phyloP scores from a whole-genome alignment of 2,329 filamentous ascomycete genomes.

The Thelonectria olida region DNA sequence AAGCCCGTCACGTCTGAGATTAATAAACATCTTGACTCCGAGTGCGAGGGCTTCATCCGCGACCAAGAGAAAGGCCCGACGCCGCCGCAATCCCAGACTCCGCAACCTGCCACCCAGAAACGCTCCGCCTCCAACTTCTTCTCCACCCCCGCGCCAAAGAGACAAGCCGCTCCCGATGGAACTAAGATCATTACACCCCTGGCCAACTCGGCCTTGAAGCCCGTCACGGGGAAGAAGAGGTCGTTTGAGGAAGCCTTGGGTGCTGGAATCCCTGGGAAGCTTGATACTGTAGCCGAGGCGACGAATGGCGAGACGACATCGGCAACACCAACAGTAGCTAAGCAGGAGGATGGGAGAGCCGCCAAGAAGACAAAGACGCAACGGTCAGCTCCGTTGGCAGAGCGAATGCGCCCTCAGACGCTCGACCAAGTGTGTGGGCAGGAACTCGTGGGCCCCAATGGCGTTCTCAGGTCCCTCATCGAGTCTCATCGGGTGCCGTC shows the following conservation, averaged over 20 bases:
- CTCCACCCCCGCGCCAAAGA: conserved; percentile 67
- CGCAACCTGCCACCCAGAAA: conserved; percentile 56
- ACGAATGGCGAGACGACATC: conserved; percentile 17
- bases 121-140: conserved; percentile 68
- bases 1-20: conserved; percentile 80
- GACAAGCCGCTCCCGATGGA: conserved; percentile 50
- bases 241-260: conserved; percentile 65
- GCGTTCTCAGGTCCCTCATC: conserved; percentile 87
- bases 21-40: conserved; percentile 90
- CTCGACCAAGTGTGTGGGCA: conserved; percentile 92
- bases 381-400: conserved; percentile 84
- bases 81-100: conserved; percentile 44
- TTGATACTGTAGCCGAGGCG: conserved; percentile 6
- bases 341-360: conserved; percentile 49
- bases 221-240: conserved; percentile 57
- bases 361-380: conserved; percentile 75
- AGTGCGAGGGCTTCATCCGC: conserved; percentile 74
- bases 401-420: conserved; percentile 87
- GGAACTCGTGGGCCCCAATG: conserved; percentile 84
- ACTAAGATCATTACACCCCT: conserved; percentile 44
- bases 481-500: conserved; percentile 87
- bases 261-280: conserved; percentile 23
- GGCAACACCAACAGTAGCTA: neutral
- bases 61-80: conserved; percentile 53
- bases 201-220: conserved; percentile 43